These are phyloP conservation scores for Ceratorhiza oryzae-sativae DNA, from an alignment of 1,284 basidiomycete genomes.

Conservation along the genomic window DNA sequence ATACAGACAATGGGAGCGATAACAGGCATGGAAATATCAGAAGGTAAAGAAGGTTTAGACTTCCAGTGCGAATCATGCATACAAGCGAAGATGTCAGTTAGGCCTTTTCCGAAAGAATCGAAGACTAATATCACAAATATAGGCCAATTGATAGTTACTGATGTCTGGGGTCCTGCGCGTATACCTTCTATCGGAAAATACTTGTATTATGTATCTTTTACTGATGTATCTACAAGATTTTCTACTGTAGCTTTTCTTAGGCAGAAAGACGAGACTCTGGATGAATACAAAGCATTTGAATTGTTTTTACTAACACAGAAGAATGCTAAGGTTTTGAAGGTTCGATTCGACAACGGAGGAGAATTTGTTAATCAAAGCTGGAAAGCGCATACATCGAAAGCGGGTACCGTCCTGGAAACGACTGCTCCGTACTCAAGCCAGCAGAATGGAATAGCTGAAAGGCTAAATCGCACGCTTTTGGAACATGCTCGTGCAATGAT, in stretches of 20 bases:
- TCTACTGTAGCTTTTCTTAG: slow-evolving; percentile 45
- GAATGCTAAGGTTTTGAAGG: not conserved
- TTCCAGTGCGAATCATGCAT: slow-evolving; percentile 45
- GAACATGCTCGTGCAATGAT: slow-evolving; percentile 46
- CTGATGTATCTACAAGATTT: slow-evolving; percentile 45
- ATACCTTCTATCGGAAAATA: slow-evolving; percentile 41
- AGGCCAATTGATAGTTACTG: slow-evolving; percentile 47
- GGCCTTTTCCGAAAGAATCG: slow-evolving; percentile 44
- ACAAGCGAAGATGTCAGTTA: slow-evolving; percentile 45
- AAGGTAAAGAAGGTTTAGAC: not conserved
- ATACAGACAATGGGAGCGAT: slow-evolving; percentile 47
- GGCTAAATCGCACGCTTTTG: slow-evolving; percentile 50
- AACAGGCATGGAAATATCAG: slow-evolving; percentile 47
- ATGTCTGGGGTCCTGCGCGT: slow-evolving; percentile 47
- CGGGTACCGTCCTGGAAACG: slow-evolving; percentile 44
- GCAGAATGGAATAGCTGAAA: slow-evolving; percentile 55
- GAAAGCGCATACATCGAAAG: slow-evolving; percentile 3
- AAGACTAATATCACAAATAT: slow-evolving; percentile 38
- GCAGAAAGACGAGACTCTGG: slow-evolving; percentile 45
- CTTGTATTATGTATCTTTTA: slow-evolving; percentile 47
- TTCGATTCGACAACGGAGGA: slow-evolving; percentile 41
- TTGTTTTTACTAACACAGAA: slow-evolving; percentile 1
- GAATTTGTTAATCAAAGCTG: slow-evolving; percentile 43
- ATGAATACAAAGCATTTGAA: slow-evolving; percentile 15
- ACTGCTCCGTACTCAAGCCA: slow-evolving; percentile 53